Evolutionary conservation across 371 early-diverging fungal genomes (phyloP).

Genomic region (Rhizopus stolonifer): DNA sequence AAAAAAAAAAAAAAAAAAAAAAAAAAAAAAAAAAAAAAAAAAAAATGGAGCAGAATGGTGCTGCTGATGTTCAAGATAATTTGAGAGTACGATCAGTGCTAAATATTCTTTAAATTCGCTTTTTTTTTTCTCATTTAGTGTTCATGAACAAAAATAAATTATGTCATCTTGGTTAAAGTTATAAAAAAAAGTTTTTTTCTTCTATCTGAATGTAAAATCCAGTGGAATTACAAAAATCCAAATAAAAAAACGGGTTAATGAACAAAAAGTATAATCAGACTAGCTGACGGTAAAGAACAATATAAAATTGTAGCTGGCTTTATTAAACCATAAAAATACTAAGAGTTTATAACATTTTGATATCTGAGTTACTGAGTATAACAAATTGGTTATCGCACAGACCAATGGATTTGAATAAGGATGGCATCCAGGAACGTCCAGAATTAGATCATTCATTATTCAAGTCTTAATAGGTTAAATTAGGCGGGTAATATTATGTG

Average conservation of each 20-base stretch:
- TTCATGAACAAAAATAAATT: too few relatives aligned
- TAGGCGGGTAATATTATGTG: neutral
- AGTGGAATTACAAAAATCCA: neutral
- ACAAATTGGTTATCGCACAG: neutral
- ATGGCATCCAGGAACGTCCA: neutral
- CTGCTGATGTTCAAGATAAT: too few relatives aligned
- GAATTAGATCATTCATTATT: neutral
- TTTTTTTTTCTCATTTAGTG: too few relatives aligned
- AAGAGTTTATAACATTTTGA: neutral
- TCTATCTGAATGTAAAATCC: too few relatives aligned
- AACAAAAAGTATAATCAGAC: neutral
- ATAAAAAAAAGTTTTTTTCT: too few relatives aligned
- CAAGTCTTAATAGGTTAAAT: constrained; percentile 1
- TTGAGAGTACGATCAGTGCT: too few relatives aligned
- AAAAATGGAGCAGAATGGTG: too few relatives aligned
- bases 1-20: too few relatives aligned
- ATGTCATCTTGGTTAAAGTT: too few relatives aligned
- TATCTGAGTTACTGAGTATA: neutral
- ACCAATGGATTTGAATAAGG: constrained; percentile 1
- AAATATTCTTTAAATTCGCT: too few relatives aligned
- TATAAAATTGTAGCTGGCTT: neutral
- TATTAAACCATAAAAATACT: neutral
- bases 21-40: too few relatives aligned
- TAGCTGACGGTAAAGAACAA: constrained; percentile 1
- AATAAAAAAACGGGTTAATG: neutral